Conservation (phyloP, 2,329 filamentous ascomycete species). For the Rosellinia necatrix region DNA sequence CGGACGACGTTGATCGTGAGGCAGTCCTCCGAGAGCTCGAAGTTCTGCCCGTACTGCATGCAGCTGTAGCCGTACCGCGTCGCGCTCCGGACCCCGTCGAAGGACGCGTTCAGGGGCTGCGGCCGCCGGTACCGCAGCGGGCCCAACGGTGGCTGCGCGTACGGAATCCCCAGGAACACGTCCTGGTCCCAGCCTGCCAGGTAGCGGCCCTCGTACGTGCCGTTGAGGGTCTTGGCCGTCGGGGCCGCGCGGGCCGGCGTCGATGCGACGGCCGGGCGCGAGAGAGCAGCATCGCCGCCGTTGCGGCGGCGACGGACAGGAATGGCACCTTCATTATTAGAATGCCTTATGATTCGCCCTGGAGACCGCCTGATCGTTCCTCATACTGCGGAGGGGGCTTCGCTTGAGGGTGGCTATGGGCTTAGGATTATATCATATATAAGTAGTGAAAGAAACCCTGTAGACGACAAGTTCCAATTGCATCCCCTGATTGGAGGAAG, state of each 20-base stretch:
- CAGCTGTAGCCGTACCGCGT: constrained; percentile 51
- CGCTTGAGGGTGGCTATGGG: background rate
- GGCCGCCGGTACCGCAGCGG: constrained; percentile 45
- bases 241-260: constrained; percentile 18
- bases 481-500: constrained; percentile 26
- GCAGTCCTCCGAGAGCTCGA: constrained; percentile 56
- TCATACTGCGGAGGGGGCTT: background rate
- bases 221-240: constrained; percentile 37
- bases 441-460: too few relatives aligned
- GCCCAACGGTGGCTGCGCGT: constrained; percentile 45
- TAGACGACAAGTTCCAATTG: too few relatives aligned
- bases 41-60: constrained; percentile 50
- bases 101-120: constrained; percentile 45
- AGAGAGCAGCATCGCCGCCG: constrained; percentile 1
- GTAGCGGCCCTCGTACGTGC: constrained; percentile 43
- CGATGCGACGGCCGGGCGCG: background rate
- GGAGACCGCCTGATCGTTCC: background rate
- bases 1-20: constrained; percentile 49
- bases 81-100: constrained; percentile 45
- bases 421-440: background rate
- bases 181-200: constrained; percentile 45
- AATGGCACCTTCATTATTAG: constrained; percentile 3
- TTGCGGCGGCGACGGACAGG: background rate
- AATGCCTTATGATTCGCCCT: background rate
- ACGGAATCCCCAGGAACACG: constrained; percentile 47